Evolutionary conservation across 1,284 basidiomycete species (phyloP), one percentile per base, ranked within the genome.

Genomic region (Rhodofomes roseus): DNA sequence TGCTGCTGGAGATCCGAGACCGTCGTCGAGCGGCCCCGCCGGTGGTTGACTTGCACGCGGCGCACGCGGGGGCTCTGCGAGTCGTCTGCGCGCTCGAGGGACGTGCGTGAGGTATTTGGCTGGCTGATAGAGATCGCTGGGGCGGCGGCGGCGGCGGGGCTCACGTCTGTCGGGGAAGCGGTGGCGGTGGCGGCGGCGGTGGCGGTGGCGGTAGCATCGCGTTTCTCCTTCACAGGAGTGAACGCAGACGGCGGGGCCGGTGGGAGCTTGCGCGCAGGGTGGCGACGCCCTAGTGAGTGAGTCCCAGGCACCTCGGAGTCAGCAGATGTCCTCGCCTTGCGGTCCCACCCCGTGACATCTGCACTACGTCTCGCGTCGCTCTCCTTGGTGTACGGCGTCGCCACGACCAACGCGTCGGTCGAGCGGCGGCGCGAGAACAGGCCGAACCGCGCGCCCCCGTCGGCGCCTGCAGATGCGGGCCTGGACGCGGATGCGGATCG

Each of bases 191-290:
- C 62, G 48, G 64, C 60, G 54, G 62, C 55, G 52, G 64, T n/a
- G n/a, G n/a, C n/a, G n/a, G n/a, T n/a, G n/a, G n/a, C n/a, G n/a
- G n/a, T n/a, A n/a, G n/a, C 66, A n/a, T 63, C 61, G 4, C 63
- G 65, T 48, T 64, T 66, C 54, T 65, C 63, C 51, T 61, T 62
- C 29, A 54, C 52, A 36, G 57, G 57, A 25, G 57, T 62, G 57
- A 62, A 55, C 23, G 57, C 51, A 27, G 57, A 59, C 43, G 59
- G 29, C 23, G 59, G 12, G 23, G 48, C 11, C 37, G 40, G 54
- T 16, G 50, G 37, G 37, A 54, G 53, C 37, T 54, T 52, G 22
- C 46, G 43, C 16, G 46, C 22, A 9, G 22, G 31, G 43, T 31
- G 18, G 4, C 29, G 54, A 16, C 37, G 43, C 12, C 40, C 40